Conservation (phyloP, 1,284 basidiomycete species). For the Leccinum subrobustum region DNA sequence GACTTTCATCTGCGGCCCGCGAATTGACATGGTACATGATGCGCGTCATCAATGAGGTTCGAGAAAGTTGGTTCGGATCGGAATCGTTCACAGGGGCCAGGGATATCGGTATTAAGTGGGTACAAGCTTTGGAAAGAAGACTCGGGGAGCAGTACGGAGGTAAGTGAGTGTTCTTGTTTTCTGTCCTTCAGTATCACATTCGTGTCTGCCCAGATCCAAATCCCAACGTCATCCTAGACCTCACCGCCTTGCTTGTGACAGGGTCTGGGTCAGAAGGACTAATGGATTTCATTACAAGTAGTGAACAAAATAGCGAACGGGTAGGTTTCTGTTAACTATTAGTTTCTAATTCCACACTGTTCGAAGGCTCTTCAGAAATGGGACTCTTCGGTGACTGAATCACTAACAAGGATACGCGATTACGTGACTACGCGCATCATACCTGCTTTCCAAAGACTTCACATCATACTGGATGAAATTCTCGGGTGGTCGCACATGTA, state of each 20-base stretch:
- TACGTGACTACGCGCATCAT: slow-evolving; percentile 65
- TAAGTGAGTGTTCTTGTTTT: slow-evolving; percentile 39
- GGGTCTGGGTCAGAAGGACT: slow-evolving; percentile 67
- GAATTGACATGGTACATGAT: slow-evolving; percentile 70
- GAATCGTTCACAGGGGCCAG: slow-evolving; percentile 63
- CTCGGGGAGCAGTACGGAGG: slow-evolving; percentile 64
- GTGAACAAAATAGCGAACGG: slow-evolving; percentile 77
- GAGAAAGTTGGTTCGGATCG: slow-evolving; percentile 66
- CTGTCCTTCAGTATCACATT: slow-evolving; percentile 7
- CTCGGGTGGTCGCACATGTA: slow-evolving; percentile 75
- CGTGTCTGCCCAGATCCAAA: slow-evolving; percentile 45
- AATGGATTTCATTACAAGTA: slow-evolving; percentile 69
- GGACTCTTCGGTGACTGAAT: slow-evolving; percentile 70
- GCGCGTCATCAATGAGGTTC: slow-evolving; percentile 70
- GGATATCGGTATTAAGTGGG: slow-evolving; percentile 71
- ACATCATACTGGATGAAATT: slow-evolving; percentile 72
- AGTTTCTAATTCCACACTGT: slow-evolving; percentile 18
- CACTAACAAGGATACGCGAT: slow-evolving; percentile 69
- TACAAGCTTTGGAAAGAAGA: slow-evolving; percentile 57
- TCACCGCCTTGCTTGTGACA: slow-evolving; percentile 69
- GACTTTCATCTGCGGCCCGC: slow-evolving; percentile 64
- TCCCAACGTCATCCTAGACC: slow-evolving; percentile 63
- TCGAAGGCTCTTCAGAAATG: slow-evolving; percentile 72
- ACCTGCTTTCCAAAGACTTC: slow-evolving; percentile 72
- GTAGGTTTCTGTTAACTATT: slow-evolving; percentile 40